Percentiles rank a stretch among this genome's conserved stretches.
phyloP scores from a whole-genome alignment of 352 stramenopile genomes.

The Pythium sukuiense region DNA sequence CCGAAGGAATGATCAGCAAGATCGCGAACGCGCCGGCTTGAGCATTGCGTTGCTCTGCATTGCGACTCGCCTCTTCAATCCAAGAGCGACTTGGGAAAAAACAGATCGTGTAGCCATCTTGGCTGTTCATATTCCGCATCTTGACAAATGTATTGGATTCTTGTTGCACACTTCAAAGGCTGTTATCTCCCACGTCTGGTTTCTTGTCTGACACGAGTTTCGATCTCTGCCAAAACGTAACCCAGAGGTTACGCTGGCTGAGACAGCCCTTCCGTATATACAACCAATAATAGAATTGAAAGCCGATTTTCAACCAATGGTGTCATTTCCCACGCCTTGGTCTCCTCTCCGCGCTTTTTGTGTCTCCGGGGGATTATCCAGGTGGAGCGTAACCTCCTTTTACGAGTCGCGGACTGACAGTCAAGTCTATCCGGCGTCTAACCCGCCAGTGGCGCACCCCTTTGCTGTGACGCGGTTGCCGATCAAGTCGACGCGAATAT shows the following conservation, averaged over 20 bases:
- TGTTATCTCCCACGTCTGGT: slow-evolving; percentile 18
- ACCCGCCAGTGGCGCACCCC: slow-evolving; percentile 20
- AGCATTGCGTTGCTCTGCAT: background rate
- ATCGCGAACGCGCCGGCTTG: slow-evolving; percentile 47
- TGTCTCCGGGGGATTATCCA: background rate
- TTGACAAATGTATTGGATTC: background rate
- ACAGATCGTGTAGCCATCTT: slow-evolving; percentile 22
- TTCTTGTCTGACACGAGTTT: slow-evolving; percentile 25
- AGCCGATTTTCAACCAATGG: slow-evolving; percentile 2
- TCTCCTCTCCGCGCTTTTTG: slow-evolving; percentile 17
- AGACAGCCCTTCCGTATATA: background rate
- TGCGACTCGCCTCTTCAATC: background rate
- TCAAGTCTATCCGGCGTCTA: slow-evolving; percentile 21
- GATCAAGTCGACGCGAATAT: slow-evolving; percentile 11
- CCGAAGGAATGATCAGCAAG: slow-evolving; percentile 70
- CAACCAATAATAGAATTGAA: background rate
- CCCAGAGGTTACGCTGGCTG: background rate
- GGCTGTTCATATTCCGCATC: background rate
- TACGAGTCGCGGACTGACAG: slow-evolving; percentile 28
- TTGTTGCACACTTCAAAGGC: background rate
- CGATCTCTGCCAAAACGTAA: background rate
- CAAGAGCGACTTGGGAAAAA: slow-evolving; percentile 11
- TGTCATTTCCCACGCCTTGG: background rate
- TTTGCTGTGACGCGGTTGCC: slow-evolving; percentile 22
- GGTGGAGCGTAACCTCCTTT: background rate